Evolutionary conservation across 208 protist genomes (phyloP).

Genomic region (Leishmania turanica): DNA sequence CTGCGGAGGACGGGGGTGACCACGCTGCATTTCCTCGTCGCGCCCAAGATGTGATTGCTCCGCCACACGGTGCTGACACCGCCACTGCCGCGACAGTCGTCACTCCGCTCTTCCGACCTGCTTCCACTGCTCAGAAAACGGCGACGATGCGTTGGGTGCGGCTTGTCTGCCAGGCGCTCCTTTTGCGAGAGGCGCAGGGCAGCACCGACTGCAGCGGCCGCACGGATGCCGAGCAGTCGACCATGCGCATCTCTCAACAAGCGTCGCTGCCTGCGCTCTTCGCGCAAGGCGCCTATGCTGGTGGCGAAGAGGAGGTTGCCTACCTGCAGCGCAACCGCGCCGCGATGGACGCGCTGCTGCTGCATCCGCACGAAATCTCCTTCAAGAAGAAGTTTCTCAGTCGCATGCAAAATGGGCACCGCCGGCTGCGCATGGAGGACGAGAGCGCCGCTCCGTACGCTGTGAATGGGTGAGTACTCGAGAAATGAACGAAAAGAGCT

Average conservation of each 20-base stretch:
- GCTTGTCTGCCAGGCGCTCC: slow-evolving; percentile 31
- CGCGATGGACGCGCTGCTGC: slow-evolving; percentile 76
- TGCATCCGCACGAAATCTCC: slow-evolving; percentile 79
- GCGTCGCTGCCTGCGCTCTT: slow-evolving; percentile 64
- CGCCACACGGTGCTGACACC: background rate
- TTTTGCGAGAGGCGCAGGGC: slow-evolving; percentile 28
- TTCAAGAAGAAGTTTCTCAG: slow-evolving; percentile 76
- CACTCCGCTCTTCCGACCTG: background rate
- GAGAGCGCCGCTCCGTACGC: slow-evolving; percentile 37
- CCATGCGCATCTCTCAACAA: slow-evolving; percentile 5
- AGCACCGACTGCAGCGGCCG: background rate
- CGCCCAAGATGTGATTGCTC: background rate
- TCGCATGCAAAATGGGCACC: slow-evolving; percentile 62
- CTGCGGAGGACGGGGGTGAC: background rate
- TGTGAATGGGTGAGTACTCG: background rate
- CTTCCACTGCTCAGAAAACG: slow-evolving; percentile 17
- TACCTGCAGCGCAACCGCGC: slow-evolving; percentile 74
- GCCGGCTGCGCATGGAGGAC: slow-evolving; percentile 60
- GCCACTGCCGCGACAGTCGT: background rate
- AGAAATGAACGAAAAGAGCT: background rate
- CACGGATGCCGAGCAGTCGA: background rate
- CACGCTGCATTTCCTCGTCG: background rate
- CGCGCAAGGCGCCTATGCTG: slow-evolving; percentile 70
- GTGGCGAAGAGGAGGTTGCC: slow-evolving; percentile 55
- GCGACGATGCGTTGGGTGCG: slow-evolving; percentile 34